A percentile compares a stretch with the other conserved stretches of the same genome.
Evolutionary conservation across 208 protist species (phyloP).

Genomic region (Spongospora subterranea): DNA sequence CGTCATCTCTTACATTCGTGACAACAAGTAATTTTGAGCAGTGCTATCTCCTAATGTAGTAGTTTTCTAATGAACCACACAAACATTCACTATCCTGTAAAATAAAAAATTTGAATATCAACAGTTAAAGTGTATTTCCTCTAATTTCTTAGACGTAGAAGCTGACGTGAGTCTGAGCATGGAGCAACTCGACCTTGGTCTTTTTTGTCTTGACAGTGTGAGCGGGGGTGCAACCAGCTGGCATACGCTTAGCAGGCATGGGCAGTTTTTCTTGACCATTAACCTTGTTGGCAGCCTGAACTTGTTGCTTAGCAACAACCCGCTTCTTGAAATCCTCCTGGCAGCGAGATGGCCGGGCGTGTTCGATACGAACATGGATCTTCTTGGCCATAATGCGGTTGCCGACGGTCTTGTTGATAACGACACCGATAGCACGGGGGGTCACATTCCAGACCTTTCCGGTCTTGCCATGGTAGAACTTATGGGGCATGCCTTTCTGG

Average conservation of each 20-base stretch:
- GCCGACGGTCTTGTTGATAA: conserved; percentile 97
- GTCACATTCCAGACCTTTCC: conserved; percentile 99
- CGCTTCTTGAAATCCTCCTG: conserved; percentile 82
- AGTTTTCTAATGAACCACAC: neutral
- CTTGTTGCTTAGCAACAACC: conserved; percentile 68
- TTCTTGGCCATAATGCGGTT: conserved; percentile 97
- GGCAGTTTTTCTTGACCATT: neutral
- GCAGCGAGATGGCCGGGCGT: conserved; percentile 90
- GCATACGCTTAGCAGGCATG: neutral
- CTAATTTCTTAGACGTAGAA: conserved; percentile 36
- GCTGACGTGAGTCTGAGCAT: conserved; percentile 24
- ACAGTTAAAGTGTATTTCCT: too few relatives aligned
- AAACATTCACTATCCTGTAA: neutral
- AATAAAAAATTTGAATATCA: too few relatives aligned
- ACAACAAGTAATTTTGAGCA: too few relatives aligned
- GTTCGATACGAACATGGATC: conserved; percentile 99
- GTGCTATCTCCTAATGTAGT: neutral
- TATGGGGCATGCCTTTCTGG: conserved; percentile 99
- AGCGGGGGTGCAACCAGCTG: neutral
- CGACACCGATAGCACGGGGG: conserved; percentile 96
- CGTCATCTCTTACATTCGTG: too few relatives aligned
- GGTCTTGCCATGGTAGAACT: conserved; percentile 99
- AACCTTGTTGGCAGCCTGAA: conserved; percentile 4
- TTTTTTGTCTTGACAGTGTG: conserved; percentile 47
- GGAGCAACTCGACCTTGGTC: conserved; percentile 34